These are phyloP conservation scores for Amanita thiersii DNA, from an alignment of 768 basidiomycete genomes.

Conservation along the genomic window DNA sequence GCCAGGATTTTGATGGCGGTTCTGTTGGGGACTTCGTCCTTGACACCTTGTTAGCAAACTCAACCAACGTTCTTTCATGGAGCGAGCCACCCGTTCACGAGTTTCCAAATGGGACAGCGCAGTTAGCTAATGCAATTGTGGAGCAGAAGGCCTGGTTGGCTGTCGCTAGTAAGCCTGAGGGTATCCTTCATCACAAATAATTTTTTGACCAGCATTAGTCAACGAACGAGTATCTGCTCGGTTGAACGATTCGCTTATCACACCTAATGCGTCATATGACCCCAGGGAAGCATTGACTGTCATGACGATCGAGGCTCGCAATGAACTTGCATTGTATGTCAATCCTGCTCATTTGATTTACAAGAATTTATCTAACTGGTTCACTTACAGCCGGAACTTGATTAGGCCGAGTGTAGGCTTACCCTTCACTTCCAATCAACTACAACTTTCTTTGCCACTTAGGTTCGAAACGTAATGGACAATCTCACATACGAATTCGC, in stretches of 20 bases:
- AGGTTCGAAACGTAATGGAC: constrained; percentile 28
- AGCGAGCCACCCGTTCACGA: constrained; percentile 23
- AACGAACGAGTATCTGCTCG: constrained; percentile 30
- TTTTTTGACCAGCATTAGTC: constrained; percentile 18
- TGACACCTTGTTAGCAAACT: constrained; percentile 20
- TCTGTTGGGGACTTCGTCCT: constrained; percentile 36
- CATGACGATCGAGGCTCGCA: constrained; percentile 43
- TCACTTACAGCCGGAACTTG: constrained; percentile 21
- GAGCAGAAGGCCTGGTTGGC: constrained; percentile 46
- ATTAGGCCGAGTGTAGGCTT: constrained; percentile 23
- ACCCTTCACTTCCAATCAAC: background rate
- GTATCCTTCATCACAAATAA: background rate
- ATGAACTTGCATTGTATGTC: constrained; percentile 53
- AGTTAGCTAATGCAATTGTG: constrained; percentile 33
- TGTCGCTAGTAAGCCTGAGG: constrained; percentile 32
- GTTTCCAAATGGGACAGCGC: constrained; percentile 33
- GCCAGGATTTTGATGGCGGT: constrained; percentile 50
- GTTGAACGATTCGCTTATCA: constrained; percentile 26
- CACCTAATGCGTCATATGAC: constrained; percentile 35
- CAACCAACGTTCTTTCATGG: constrained; percentile 31
- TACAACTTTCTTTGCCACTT: background rate
- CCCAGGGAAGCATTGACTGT: constrained; percentile 40
- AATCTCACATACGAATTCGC: constrained; percentile 23
- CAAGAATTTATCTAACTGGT: constrained; percentile 1
- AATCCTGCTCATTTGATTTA: background rate